Evolutionary conservation across 768 basidiomycete species (phyloP).

Genomic region (Podaxis sp.): DNA sequence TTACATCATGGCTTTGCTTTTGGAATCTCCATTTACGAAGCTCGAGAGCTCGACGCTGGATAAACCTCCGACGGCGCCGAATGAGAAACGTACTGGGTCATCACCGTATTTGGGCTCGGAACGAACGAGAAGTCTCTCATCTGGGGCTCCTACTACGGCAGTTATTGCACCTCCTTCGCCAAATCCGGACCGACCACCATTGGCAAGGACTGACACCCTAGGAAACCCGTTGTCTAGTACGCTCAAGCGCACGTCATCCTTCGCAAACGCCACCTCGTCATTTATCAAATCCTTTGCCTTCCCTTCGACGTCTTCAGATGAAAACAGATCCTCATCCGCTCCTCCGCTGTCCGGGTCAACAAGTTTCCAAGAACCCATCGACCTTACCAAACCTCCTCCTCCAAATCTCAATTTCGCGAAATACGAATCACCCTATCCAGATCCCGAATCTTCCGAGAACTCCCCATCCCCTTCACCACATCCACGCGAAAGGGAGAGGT

Average conservation of each 20-base stretch:
- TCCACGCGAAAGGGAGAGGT: slow-evolving; percentile 13
- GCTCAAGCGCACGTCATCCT: slow-evolving; percentile 74
- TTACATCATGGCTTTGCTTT: slow-evolving; percentile 85
- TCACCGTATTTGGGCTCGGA: slow-evolving; percentile 37
- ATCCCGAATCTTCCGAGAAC: slow-evolving; percentile 31
- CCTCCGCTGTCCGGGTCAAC: slow-evolving; percentile 19
- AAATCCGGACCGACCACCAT: slow-evolving; percentile 45
- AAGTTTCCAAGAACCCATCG: slow-evolving; percentile 27
- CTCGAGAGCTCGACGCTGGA: slow-evolving; percentile 68
- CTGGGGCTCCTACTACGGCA: not conserved
- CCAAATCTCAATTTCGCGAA: slow-evolving; percentile 77
- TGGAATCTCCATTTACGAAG: slow-evolving; percentile 84
- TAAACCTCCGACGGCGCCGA: slow-evolving; percentile 40
- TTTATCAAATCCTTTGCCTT: slow-evolving; percentile 72
- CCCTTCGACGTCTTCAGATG: slow-evolving; percentile 54
- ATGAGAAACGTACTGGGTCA: slow-evolving; percentile 35
- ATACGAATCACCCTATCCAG: slow-evolving; percentile 75
- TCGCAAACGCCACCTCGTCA: slow-evolving; percentile 72
- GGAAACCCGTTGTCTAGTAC: slow-evolving; percentile 60
- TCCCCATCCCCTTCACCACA: slow-evolving; percentile 15
- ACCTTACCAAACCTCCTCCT: slow-evolving; percentile 69
- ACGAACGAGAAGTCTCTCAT: not conserved
- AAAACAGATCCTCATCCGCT: slow-evolving; percentile 38
- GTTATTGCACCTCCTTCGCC: slow-evolving; percentile 26
- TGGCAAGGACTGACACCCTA: slow-evolving; percentile 63